Evolutionary conservation across 1,284 basidiomycete genomes (phyloP).

Genomic region (Ustilago tritici): DNA sequence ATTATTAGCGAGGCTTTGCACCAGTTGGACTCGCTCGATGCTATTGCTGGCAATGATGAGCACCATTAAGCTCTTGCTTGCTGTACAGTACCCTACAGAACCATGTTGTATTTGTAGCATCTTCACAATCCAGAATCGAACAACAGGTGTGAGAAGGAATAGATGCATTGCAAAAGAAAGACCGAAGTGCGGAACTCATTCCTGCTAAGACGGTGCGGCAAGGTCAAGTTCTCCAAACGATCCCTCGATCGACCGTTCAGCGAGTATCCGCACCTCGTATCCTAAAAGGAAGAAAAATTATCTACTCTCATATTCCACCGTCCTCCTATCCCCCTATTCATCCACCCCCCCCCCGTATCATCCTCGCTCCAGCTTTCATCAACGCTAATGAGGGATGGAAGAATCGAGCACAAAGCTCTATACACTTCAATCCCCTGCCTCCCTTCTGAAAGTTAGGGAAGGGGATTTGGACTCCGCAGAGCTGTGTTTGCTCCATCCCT

Average conservation of each 20-base stretch:
- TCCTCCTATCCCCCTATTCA: no score
- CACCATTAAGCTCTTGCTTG: not conserved
- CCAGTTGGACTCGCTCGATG: conserved; percentile 78
- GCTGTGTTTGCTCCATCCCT: not conserved
- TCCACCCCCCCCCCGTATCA: no score
- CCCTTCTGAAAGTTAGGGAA: not conserved
- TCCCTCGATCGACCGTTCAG: no score
- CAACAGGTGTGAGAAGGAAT: not conserved
- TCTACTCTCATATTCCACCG: no score
- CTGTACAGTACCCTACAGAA: not conserved
- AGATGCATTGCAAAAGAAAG: no score
- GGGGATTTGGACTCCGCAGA: conserved; percentile 5
- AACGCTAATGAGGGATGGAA: not conserved
- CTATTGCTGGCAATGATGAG: conserved; percentile 61
- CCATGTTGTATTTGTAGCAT: conserved; percentile 15
- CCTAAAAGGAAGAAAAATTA: no score
- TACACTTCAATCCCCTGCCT: not conserved
- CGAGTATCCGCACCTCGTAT: no score
- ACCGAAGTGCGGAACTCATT: no score
- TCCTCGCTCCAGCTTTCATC: no score
- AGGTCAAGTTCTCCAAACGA: no score
- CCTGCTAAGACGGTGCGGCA: no score
- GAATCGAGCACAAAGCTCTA: conserved; percentile 24
- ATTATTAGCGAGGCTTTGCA: conserved; percentile 82
- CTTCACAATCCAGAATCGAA: not conserved